Evolutionary conservation across 805 yeast genomes (phyloP).

Genomic region (Cyberlindnera euphorbiiphila): DNA sequence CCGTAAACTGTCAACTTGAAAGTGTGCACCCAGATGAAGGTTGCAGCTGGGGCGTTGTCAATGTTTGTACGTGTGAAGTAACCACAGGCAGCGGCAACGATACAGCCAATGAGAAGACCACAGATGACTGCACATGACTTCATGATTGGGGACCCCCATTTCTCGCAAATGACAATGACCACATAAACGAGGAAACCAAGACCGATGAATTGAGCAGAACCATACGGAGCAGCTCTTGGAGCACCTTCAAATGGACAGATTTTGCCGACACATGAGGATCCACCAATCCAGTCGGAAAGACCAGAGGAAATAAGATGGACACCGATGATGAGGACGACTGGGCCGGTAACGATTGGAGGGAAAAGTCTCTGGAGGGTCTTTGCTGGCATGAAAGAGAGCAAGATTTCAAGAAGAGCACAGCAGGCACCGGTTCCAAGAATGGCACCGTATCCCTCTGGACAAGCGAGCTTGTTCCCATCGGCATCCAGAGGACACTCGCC

Average conservation of each 20-base stretch:
- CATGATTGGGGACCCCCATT: conserved; percentile 92
- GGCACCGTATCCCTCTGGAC: conserved; percentile 91
- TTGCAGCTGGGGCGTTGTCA: conserved; percentile 71
- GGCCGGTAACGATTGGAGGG: conserved; percentile 92
- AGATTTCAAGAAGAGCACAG: conserved; percentile 72
- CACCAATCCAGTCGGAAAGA: conserved; percentile 85
- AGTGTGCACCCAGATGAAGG: conserved; percentile 86
- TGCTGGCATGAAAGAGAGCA: conserved; percentile 76
- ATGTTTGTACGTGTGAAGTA: conserved; percentile 62
- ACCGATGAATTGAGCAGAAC: conserved; percentile 83
- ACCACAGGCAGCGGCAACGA: conserved; percentile 87
- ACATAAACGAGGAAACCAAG: conserved; percentile 80
- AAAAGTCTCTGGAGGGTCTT: conserved; percentile 63
- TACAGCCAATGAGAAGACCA: conserved; percentile 83
- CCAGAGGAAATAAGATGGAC: conserved; percentile 65
- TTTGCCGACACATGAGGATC: conserved; percentile 54
- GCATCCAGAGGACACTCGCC: conserved; percentile 64
- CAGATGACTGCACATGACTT: conserved; percentile 88
- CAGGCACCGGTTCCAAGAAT: conserved; percentile 75
- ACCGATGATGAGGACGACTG: conserved; percentile 86
- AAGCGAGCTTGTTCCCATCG: conserved; percentile 66
- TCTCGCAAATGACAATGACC: conserved; percentile 71
- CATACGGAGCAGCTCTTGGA: conserved; percentile 69
- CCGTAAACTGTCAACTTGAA: conserved; percentile 75
- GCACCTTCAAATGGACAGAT: conserved; percentile 48